A percentile compares a stretch with the other conserved stretches of the same genome.
Evolutionary conservation across 352 stramenopile genomes (phyloP).

Genomic region (Globisporangium mamillatum): DNA sequence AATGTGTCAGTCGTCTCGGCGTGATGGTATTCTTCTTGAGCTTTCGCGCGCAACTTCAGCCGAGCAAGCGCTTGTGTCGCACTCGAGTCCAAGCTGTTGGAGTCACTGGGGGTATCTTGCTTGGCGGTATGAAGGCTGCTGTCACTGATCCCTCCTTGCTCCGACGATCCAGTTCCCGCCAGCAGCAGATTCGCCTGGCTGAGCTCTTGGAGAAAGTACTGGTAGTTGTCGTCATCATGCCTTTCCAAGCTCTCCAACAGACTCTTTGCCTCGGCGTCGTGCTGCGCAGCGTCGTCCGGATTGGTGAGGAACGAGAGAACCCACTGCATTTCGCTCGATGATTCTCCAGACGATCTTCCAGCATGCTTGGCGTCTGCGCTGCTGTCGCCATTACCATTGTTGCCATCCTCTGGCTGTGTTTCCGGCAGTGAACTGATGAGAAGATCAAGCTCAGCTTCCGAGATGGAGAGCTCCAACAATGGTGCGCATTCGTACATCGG

Average conservation of each 20-base stretch:
- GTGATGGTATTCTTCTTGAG: neutral
- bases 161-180: neutral
- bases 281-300: conserved; percentile 37
- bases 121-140: neutral
- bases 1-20: neutral
- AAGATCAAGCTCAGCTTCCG: conserved; percentile 54
- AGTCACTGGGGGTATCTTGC: neutral
- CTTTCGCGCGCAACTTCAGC: neutral
- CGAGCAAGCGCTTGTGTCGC: neutral
- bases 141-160: neutral
- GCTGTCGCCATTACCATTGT: neutral
- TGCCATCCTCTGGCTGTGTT: neutral
- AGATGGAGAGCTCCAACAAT: conserved; percentile 52
- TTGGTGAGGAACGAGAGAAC: conserved; percentile 61
- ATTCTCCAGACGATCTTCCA: neutral
- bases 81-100: neutral
- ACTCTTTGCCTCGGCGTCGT: conserved; percentile 57
- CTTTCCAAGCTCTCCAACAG: conserved; percentile 35
- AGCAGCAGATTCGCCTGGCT: conserved; percentile 43
- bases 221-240: conserved; percentile 68
- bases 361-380: conserved; percentile 16
- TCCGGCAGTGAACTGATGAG: conserved; percentile 40
- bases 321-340: conserved; percentile 67
- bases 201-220: conserved; percentile 63
- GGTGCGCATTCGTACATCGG: conserved; percentile 20